A percentile compares a stretch with the other conserved stretches of the same genome.
Evolutionary conservation across 495 filamentous ascomycete species (phyloP).

Genomic region (Penicillium mononematosum): DNA sequence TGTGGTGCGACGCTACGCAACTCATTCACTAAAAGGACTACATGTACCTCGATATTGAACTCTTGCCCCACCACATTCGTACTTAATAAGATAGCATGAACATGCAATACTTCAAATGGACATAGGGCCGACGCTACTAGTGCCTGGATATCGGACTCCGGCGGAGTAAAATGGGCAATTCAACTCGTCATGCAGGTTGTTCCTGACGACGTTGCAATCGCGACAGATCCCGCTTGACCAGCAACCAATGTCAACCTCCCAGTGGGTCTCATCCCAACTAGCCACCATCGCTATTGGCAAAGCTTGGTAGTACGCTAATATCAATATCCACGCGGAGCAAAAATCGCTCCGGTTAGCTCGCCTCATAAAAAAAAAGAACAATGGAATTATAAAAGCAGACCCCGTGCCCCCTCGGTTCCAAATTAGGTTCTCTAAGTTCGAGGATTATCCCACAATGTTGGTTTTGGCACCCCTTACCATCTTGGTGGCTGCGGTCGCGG

Average conservation of each 20-base stretch:
- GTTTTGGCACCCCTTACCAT: constrained; percentile 8
- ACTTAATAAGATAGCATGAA: neutral
- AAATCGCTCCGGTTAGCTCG: neutral
- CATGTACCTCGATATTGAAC: neutral
- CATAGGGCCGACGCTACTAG: neutral
- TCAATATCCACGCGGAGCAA: constrained; percentile 6
- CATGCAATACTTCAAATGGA: neutral
- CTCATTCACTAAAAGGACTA: neutral
- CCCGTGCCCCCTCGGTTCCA: neutral
- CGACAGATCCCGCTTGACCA: constrained; percentile 1
- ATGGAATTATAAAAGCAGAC: neutral
- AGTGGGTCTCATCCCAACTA: constrained; percentile 1
- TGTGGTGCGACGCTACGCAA: neutral
- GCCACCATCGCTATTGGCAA: constrained; percentile 7
- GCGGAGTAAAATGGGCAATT: neutral
- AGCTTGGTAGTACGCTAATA: constrained; percentile 6
- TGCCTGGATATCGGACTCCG: neutral
- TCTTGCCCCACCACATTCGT: neutral
- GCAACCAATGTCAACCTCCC: constrained; percentile 6
- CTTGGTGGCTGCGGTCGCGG: constrained; percentile 11
- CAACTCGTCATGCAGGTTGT: constrained; percentile 21
- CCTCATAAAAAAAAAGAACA: neutral
- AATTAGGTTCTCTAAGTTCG: neutral
- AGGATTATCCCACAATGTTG: constrained; percentile 8
- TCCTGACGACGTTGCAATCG: constrained; percentile 21